Base-by-base conservation (phyloP, 1,139 yeast species). In the Yamadazyma friedrichii region DNA sequence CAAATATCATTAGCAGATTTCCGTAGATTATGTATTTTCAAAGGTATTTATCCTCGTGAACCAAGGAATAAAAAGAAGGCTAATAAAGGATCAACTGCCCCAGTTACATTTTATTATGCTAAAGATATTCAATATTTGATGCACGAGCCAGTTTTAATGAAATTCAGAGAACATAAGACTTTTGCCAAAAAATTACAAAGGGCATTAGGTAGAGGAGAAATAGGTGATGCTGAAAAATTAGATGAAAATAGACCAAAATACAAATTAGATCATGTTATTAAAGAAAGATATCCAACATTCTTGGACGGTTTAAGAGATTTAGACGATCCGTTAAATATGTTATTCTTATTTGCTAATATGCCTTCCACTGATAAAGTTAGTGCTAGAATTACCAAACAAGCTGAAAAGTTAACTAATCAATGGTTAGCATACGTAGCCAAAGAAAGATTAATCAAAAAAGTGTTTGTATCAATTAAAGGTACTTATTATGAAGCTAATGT, bases 1-100 rank as follows among this genome's bases (percentile, higher is more conserved):
- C 98, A 93, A 66, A 86, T 94, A 36, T 86, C 98, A 2, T 75
- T 94, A 45, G 97, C 98, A n/a, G 98, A 93, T 67, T 93, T 93
- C 79, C 86, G 98, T 70, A 80, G 98, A 59, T 77, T 93, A 58
- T 93, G 98, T 76, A 93, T 93, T 61, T 88, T 93, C 78, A 93
- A 93, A 64, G 99, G 99, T 37, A 84, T 85, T 48, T 85, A 84
- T 63, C 99, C 99, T 42, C 80, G 99, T 62, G 98, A 93, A 62
- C 98, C 98, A 40, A 76, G 94, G 57, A 89, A 88, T 66, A 91
- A 89, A 71, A 89, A 87, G 81, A 91, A 88, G 76, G 97, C 98
- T 47, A 93, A 91, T 66, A 91, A 88, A 65, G 98, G 98, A 17
- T 87, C 96, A 16, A 88, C 97, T 11, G 95, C 95, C 15, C 96